Conservation (phyloP, 345 rosid species). For the Lumnitzera racemosa region DNA sequence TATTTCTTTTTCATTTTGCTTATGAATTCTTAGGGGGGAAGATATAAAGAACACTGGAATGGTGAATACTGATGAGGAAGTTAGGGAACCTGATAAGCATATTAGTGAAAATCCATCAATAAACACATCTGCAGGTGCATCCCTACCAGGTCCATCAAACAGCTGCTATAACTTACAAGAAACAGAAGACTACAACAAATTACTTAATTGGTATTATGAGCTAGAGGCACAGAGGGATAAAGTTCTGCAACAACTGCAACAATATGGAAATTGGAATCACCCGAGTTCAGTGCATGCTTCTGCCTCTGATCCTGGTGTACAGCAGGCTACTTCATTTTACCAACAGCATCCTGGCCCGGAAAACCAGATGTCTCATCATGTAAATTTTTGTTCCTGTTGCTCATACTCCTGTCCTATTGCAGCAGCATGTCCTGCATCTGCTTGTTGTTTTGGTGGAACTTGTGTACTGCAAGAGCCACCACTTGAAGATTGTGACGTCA, state of each 20-base stretch:
- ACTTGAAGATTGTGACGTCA: slow-evolving; percentile 17
- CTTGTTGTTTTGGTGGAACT: slow-evolving; percentile 23
- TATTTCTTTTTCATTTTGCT: slow-evolving; percentile 2
- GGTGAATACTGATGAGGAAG: slow-evolving; percentile 11
- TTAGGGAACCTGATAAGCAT: slow-evolving; percentile 8
- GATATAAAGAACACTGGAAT: slow-evolving; percentile 10
- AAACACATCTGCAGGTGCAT: slow-evolving; percentile 10
- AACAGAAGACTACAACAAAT: slow-evolving; percentile 32
- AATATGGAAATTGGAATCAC: slow-evolving; percentile 27
- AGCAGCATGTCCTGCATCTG: slow-evolving; percentile 25
- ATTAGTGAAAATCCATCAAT: slow-evolving; percentile 16
- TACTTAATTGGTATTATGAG: slow-evolving; percentile 51
- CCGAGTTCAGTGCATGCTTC: slow-evolving; percentile 24
- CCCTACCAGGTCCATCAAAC: slow-evolving; percentile 7
- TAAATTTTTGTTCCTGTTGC: slow-evolving; percentile 28
- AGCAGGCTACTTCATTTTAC: slow-evolving; percentile 19
- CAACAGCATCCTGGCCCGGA: slow-evolving; percentile 21
- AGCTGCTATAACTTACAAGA: slow-evolving; percentile 18
- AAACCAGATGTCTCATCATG: slow-evolving; percentile 19
- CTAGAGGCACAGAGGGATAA: slow-evolving; percentile 50
- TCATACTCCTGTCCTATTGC: slow-evolving; percentile 24
- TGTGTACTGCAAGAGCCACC: slow-evolving; percentile 15
- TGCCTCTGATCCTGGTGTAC: slow-evolving; percentile 23
- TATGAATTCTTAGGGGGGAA: slow-evolving; percentile 16
- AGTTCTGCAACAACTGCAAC: slow-evolving; percentile 41